Evolutionary conservation across 345 rosid species (phyloP), one percentile per base, ranked within the genome.

Genomic region (Eucalyptus fibrosa): DNA sequence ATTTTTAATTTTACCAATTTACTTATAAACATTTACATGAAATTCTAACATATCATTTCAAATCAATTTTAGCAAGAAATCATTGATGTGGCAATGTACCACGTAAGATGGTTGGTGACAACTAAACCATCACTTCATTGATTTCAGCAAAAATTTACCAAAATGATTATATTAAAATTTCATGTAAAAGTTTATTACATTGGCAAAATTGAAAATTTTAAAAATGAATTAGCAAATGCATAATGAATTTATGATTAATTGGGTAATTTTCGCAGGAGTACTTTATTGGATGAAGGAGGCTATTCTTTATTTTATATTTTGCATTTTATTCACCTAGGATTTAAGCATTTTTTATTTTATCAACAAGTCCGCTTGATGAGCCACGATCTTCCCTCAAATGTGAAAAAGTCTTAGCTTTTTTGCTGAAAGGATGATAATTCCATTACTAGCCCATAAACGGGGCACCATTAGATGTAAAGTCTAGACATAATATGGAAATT

Each of bases 201-300:
- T 13, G 34, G 1, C 0, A 28, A 62, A 62, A 65, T 4, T 65
- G 10, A 65, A n/a, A 62, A 30, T 7, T 62, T 62, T 30, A 14
- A 30, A 6, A 62, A 53, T 53, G 19, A 62, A 65, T n/a, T 15
- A 16, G 2, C 11, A 65, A 15, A 8, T 16, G 40, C 0, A 3
- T 9, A 0, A 65, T n/a, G n/a, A 0, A 32, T n/a, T 65, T 16
- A 65, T 65, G 21, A n/a, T 13, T n/a, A 8, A n/a, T n/a, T n/a
- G 7, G 5, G 0, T 65, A n/a, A 14, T 65, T 65, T n/a, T n/a
- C 1, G 0, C 0, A 1, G 0, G 10, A 65, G 17, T n/a, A 65
- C 40, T 0, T 18, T 15, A 15, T 0, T 15, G 9, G 37, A 65
- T 1, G 5, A 65, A n/a, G 21, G 77, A 65, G 77, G 6, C 9